Conservation (phyloP, 345 rosid species). For the Pistacia vera region DNA sequence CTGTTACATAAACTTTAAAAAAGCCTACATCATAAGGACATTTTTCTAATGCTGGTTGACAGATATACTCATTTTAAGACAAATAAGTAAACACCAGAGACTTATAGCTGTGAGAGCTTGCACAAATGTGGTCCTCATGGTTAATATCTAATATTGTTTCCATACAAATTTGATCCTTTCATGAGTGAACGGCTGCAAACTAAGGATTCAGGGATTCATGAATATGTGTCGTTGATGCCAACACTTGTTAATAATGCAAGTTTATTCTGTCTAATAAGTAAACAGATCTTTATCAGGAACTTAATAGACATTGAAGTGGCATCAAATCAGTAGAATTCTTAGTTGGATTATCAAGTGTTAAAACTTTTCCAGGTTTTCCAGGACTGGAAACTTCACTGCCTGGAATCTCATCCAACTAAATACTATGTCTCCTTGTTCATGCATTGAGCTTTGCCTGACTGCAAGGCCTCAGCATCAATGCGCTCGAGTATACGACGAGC, state of each 20-base stretch:
- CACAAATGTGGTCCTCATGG: no score
- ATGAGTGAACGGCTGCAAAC: no score
- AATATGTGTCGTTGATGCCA: no score
- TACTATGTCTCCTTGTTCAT: background rate
- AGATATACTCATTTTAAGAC: no score
- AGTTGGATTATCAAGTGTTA: background rate
- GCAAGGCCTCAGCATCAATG: constrained; percentile 60
- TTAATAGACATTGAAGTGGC: background rate
- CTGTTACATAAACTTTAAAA: background rate
- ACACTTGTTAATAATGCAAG: no score
- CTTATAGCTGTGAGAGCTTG: no score
- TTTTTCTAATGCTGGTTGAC: no score
- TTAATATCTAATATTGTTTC: no score
- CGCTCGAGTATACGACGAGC: constrained; percentile 72
- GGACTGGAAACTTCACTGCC: background rate
- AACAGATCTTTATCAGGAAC: background rate
- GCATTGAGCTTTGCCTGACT: constrained; percentile 7
- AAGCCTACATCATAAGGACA: background rate
- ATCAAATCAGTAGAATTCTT: background rate
- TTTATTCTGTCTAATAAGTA: background rate
- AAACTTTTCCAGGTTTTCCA: background rate
- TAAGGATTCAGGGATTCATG: no score
- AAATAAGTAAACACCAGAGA: no score
- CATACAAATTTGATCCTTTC: no score
- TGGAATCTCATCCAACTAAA: background rate